Evolutionary conservation across 2,329 filamentous ascomycete genomes (phyloP).

Genomic region (Hymenoscyphus salicellus): DNA sequence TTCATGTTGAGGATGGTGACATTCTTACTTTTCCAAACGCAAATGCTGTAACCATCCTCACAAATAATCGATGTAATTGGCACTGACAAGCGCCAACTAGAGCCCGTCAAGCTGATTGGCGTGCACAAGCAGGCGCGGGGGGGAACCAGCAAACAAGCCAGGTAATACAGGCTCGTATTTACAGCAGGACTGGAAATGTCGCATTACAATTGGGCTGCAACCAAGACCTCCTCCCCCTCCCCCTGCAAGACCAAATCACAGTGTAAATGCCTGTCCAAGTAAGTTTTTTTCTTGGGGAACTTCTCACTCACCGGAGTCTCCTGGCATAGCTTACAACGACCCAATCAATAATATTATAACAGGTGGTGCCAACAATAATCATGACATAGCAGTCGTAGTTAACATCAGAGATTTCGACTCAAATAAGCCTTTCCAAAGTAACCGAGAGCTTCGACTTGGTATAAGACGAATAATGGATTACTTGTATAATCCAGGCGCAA

Average conservation of each 20-base stretch:
- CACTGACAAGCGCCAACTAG: neutral
- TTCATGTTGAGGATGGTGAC: neutral
- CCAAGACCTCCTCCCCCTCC: neutral
- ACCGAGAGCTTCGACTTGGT: neutral
- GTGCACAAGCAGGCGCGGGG: neutral
- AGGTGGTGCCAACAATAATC: neutral
- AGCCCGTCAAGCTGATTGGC: neutral
- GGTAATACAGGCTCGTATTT: neutral
- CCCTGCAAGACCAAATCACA: neutral
- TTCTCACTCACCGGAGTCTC: neutral
- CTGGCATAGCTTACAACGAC: neutral
- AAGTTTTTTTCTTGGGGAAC: neutral
- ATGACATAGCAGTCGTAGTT: neutral
- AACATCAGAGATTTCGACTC: neutral
- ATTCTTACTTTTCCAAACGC: neutral
- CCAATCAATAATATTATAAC: neutral
- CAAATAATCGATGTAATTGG: neutral
- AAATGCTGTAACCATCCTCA: neutral
- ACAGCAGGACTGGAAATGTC: neutral
- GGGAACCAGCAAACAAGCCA: neutral
- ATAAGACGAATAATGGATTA: neutral
- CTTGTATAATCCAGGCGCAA: neutral
- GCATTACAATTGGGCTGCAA: neutral
- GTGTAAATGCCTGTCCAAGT: neutral
- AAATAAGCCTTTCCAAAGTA: neutral